Percentiles rank a stretch among this genome's conserved stretches.
These are phyloP conservation scores for Adansonia rubrostipa DNA, from an alignment of 441 rosid genomes.

Conservation along the genomic window DNA sequence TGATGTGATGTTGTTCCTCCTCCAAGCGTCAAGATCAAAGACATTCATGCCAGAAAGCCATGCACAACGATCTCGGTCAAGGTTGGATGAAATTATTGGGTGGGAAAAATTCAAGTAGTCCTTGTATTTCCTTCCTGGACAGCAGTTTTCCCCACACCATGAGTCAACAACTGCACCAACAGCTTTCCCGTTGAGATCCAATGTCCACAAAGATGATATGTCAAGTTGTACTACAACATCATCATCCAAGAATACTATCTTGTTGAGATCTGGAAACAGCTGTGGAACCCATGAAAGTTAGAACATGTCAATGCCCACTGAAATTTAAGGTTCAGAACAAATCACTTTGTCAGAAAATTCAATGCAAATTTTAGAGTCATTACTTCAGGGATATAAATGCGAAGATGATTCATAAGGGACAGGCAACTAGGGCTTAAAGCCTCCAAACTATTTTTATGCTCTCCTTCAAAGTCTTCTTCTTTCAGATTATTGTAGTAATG, in stretches of 20 bases:
- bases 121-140: constrained; percentile 74
- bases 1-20: constrained; percentile 66
- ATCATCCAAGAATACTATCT: constrained; percentile 88
- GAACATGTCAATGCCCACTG: constrained; percentile 34
- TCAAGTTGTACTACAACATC: constrained; percentile 89
- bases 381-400: constrained; percentile 85
- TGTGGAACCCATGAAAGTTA: constrained; percentile 48
- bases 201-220: constrained; percentile 77
- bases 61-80: constrained; percentile 60
- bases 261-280: constrained; percentile 93
- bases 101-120: constrained; percentile 89
- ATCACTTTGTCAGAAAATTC: constrained; percentile 28
- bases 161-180: constrained; percentile 82
- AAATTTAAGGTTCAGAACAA: constrained; percentile 25
- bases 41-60: constrained; percentile 95
- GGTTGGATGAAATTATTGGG: constrained; percentile 60
- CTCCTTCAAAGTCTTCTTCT: constrained; percentile 54
- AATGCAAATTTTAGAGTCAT: constrained; percentile 26
- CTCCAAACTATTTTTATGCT: constrained; percentile 49
- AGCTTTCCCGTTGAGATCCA: constrained; percentile 72
- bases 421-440: constrained; percentile 66
- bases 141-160: constrained; percentile 77
- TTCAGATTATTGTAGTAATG: constrained; percentile 60
- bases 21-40: constrained; percentile 88
- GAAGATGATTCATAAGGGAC: constrained; percentile 80